A percentile compares a stretch with the other conserved stretches of the same genome.
These are phyloP conservation scores for Prinsepia uniflora DNA, from an alignment of 306 rosid genomes.

Conservation along the genomic window DNA sequence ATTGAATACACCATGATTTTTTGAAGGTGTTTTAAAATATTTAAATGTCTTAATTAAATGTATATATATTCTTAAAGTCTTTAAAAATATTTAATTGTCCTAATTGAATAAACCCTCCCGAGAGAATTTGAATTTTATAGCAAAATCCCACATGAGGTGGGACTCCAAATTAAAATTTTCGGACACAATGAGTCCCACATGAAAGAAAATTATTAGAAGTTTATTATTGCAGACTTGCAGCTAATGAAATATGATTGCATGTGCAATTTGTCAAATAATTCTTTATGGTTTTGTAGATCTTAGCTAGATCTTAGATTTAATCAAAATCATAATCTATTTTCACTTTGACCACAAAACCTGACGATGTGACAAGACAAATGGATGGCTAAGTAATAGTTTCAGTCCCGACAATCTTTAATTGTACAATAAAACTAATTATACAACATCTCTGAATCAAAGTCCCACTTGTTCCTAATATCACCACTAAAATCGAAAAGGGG, in stretches of 20 bases:
- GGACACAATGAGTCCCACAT: constrained; percentile 13
- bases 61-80: too few relatives aligned
- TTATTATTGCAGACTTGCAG: background rate
- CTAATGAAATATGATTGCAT: constrained; percentile 15
- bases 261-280: constrained; percentile 20
- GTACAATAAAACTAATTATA: too few relatives aligned
- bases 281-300: constrained; percentile 19
- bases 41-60: too few relatives aligned
- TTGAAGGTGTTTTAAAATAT: too few relatives aligned
- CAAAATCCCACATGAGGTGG: background rate
- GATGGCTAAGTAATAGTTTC: background rate
- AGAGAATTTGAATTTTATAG: background rate
- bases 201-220: constrained; percentile 11
- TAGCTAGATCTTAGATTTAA: constrained; percentile 15
- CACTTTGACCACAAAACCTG: constrained; percentile 15
- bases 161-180: background rate
- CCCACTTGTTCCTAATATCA: too few relatives aligned
- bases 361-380: background rate
- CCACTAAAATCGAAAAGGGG: too few relatives aligned
- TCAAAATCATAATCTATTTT: constrained; percentile 8
- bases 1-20: too few relatives aligned
- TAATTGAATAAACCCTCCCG: too few relatives aligned
- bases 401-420: too few relatives aligned
- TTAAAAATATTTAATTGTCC: too few relatives aligned
- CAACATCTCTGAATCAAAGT: too few relatives aligned